Conservation (phyloP, 2,329 filamentous ascomycete genomes). For the Lasiodiplodia hormozganensis region DNA sequence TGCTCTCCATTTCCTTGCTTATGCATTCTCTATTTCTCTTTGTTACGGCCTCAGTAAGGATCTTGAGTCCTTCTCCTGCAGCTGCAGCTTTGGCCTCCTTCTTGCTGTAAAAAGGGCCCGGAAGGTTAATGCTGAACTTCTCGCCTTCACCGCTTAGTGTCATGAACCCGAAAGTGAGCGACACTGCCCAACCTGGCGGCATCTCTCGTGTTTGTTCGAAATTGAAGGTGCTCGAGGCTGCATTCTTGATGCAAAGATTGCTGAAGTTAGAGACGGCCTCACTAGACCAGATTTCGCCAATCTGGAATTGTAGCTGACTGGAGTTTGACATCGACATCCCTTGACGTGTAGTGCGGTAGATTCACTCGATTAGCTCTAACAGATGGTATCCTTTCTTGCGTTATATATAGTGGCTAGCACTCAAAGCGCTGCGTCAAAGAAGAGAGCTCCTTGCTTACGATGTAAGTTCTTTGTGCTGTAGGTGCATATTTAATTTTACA, state of each 20-base stretch:
- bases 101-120: slow-evolving; percentile 45
- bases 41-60: slow-evolving; percentile 37
- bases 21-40: slow-evolving; percentile 34
- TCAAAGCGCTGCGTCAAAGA: no score
- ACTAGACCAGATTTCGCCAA: not conserved
- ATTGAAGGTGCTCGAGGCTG: not conserved
- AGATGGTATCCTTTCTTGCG: no score
- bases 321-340: not conserved
- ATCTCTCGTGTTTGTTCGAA: not conserved
- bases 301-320: not conserved
- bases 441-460: no score
- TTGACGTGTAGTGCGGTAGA: not conserved
- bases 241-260: slow-evolving; percentile 25
- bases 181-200: slow-evolving; percentile 35
- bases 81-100: slow-evolving; percentile 52
- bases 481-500: no score
- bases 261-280: slow-evolving; percentile 24
- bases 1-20: slow-evolving; percentile 31
- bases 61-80: slow-evolving; percentile 40
- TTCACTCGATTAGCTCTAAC: no score
- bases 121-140: slow-evolving; percentile 34
- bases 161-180: slow-evolving; percentile 35
- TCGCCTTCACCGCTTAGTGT: slow-evolving; percentile 32
- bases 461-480: no score
- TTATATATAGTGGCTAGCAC: no score